Evolutionary conservation across 2,329 filamentous ascomycete genomes (phyloP), one percentile per base, ranked within the genome.

Genomic region (Magnaporthiopsis incrustans): DNA sequence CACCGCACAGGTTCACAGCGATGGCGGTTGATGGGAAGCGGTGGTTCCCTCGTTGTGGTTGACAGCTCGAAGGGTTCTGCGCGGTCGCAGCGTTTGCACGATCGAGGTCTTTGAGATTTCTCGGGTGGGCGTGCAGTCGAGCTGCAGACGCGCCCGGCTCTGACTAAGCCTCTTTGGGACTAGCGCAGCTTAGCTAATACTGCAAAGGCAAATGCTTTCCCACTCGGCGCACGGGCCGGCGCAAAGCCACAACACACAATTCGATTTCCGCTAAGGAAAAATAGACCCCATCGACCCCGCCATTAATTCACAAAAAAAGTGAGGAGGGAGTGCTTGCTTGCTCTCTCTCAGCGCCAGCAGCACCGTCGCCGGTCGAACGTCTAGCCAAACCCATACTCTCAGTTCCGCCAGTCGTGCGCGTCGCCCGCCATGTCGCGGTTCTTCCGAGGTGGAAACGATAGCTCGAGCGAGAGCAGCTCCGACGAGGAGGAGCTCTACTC

Each of bases 401-500:
- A 53, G 44, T 53, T n/a, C 22, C 44, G 44, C 44, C 44, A 53
- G 38, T 53, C 44, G 30, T n/a, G 11, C 61, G 57, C n/a, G 33
- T 44, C 56, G 62, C 62, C 57, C 81, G 90, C 75, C 67, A 95
- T 94, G 90, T 98, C 95, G 85, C 90, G 92, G 82, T 99, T 98
- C 81, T 98, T 98, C 85, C 90, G 92, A 79, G 90, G 90, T 77
- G 90, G 89, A 74, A 82, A 85, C 82, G 93, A 96, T 80, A 97
- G 93, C 87, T 97, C 94, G 74, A 91, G 87, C 83, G 93, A 97
- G 80, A 93, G 87, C 82, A 92, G 91, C 84, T 96, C 92, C 73
- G 94, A 97, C 72, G 94, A 98, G 83, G 93, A 98, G 82, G 89
- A 93, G 79, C 89, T 97, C 79, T 96, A 96, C 87, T 89, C 89